Base-by-base conservation (phyloP, 2,329 filamentous ascomycete genomes). In the Aspergillus pseudoglaucus region DNA sequence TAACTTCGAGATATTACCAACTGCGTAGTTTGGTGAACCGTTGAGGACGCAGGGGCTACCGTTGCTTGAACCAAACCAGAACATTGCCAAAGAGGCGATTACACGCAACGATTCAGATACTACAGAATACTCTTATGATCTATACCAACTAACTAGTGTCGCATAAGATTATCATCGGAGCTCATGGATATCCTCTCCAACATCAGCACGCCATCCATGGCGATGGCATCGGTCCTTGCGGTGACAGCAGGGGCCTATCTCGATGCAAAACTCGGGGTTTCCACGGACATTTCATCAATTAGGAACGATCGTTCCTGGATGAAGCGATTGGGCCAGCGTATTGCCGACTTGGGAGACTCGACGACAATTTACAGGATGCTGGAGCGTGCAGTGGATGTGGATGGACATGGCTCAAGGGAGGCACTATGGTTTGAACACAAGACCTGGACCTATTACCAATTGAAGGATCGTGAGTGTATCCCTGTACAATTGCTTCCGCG, bases 391-490 rank as follows among this genome's bases (percentile, higher is more conserved):
- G 63, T 74, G 32, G 67, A 69, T 7, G 66, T 68, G 0, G 62
- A 73, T 27, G 64, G 63, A 3, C 59, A 64, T 14, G 66, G 64
- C 17, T 62, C 67, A 4, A 56, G 54, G 3, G 71, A 75, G 40
- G 70, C 69, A 3, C 54, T 76, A 8, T 76, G 73, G 72, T 76
- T 76, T 58, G 74, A 77, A 51, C 66, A 71, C 2, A 70, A 67
- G 51, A 69, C 63, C 3, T 76, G 72, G 73, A 75, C 69, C 2
- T 77, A 75, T 55, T 61, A 55, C 2, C 64, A 75, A 47, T 47
- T 75, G 35, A 73, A 71, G 51, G 65, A 65, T 22, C 56, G 73
- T 74, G 50, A 47, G 68, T 64, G 20, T 17, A 9, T 2, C n/a
- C 27, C 20, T 40, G 35, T 2, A 8, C 17, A 4, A n/a, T n/a